A percentile compares a stretch with the other conserved stretches of the same genome.
phyloP scores from a whole-genome alignment of 495 filamentous ascomycete species.

The Schizothecium vesticola region DNA sequence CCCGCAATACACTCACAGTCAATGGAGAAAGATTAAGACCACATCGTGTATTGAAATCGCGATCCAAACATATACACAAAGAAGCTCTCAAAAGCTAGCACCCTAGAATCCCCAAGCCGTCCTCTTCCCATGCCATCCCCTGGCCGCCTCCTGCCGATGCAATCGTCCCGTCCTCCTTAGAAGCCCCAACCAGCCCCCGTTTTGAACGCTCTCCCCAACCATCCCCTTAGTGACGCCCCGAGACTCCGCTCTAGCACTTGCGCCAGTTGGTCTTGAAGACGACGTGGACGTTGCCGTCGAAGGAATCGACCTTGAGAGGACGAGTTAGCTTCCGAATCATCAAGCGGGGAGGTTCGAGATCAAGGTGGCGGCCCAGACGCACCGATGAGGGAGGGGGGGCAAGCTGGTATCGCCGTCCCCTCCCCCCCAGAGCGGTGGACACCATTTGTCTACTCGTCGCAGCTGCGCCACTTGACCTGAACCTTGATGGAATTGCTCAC shows the following conservation, averaged over 20 bases:
- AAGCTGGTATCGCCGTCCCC: too few species aligned
- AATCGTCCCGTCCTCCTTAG: not conserved
- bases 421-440: too few species aligned
- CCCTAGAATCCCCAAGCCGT: not conserved
- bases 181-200: not conserved
- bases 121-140: not conserved
- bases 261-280: constrained; percentile 26
- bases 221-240: not conserved
- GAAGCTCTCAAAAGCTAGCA: not conserved
- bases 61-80: not conserved
- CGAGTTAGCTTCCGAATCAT: too few species aligned
- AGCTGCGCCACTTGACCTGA: constrained; percentile 17
- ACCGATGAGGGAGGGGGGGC: too few species aligned
- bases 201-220: not conserved
- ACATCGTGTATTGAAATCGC: not conserved
- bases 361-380: too few species aligned
- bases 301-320: constrained; percentile 23
- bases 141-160: not conserved
- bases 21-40: not conserved
- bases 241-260: constrained; percentile 11
- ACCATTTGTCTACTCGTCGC: not conserved
- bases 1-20: too few species aligned
- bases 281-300: constrained; percentile 27
- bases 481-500: constrained; percentile 19
- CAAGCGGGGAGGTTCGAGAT: too few species aligned